These are phyloP conservation scores for Tetradesmus lagerheimii DNA, from an alignment of 139 green algal genomes.

Conservation along the genomic window DNA sequence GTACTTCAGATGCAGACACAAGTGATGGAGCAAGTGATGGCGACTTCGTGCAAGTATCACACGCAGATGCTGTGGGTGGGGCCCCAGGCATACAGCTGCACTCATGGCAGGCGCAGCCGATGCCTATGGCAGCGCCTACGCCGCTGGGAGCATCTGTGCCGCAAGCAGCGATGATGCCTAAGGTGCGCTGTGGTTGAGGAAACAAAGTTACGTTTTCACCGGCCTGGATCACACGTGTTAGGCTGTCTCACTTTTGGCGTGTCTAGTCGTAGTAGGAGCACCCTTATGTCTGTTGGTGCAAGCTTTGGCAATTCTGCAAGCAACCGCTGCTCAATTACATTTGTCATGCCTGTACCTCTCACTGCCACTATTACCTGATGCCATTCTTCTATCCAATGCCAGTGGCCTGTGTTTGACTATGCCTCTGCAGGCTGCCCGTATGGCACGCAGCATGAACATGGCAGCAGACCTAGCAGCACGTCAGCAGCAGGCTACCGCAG, in stretches of 20 bases:
- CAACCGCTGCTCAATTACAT: not conserved
- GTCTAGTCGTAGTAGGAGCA: too few relatives aligned
- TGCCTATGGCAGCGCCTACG: not conserved
- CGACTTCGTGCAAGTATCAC: constrained; percentile 9
- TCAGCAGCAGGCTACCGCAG: constrained; percentile 1
- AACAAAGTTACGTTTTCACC: too few relatives aligned
- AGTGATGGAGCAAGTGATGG: not conserved
- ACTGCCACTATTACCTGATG: not conserved
- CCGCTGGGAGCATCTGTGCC: not conserved
- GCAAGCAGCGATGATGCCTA: not conserved
- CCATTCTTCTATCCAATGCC: not conserved
- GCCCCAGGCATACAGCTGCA: not conserved
- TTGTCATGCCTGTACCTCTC: not conserved
- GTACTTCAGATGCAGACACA: not conserved
- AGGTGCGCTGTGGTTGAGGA: not conserved
- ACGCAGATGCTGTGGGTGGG: not conserved
- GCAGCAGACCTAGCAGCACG: not conserved
- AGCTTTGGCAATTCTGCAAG: too few relatives aligned
- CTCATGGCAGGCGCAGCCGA: not conserved
- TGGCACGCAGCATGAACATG: not conserved
- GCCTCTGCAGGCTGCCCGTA: not conserved
- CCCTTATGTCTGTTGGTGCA: too few relatives aligned
- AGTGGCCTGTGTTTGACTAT: not conserved
- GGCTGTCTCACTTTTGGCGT: too few relatives aligned
- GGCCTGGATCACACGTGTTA: too few relatives aligned